Conservation (phyloP, 2,329 filamentous ascomycete species). For the Claviceps maximensis region DNA sequence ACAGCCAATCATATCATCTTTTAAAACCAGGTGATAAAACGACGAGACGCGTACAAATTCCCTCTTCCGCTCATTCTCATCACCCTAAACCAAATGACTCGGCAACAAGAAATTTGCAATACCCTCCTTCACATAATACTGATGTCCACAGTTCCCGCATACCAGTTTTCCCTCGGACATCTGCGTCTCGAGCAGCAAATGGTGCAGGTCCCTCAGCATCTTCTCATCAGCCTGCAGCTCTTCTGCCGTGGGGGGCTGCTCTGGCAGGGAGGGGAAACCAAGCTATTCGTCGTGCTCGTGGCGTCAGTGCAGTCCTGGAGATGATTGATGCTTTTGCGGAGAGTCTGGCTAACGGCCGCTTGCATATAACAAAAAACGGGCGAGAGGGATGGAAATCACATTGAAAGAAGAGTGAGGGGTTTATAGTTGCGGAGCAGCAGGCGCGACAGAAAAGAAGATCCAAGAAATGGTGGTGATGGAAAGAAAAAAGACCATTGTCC, state of each 20-base stretch:
- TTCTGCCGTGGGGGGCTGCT: conserved; percentile 47
- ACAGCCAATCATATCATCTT: neutral
- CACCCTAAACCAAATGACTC: conserved; percentile 59
- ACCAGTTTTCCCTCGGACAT: conserved; percentile 80
- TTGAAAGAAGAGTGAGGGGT: no score
- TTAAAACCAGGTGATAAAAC: conserved; percentile 44
- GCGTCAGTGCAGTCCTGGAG: neutral
- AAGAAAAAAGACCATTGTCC: no score
- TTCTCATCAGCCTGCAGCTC: conserved; percentile 53
- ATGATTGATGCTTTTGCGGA: neutral
- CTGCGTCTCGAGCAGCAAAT: conserved; percentile 75
- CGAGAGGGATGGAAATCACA: no score
- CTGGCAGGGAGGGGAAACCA: conserved; percentile 62
- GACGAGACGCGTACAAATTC: conserved; percentile 93
- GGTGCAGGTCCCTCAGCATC: conserved; percentile 65
- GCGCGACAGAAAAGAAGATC: no score
- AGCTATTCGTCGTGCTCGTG: conserved; percentile 38
- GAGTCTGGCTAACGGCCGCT: neutral
- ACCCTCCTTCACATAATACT: conserved; percentile 89
- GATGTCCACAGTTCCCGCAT: conserved; percentile 83
- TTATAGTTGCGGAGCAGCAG: no score
- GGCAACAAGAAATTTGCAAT: conserved; percentile 94
- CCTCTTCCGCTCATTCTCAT: conserved; percentile 44
- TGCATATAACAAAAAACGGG: neutral
- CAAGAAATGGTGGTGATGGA: no score